Conservation (phyloP, 805 yeast genomes). For the Saturnispora bothae region DNA sequence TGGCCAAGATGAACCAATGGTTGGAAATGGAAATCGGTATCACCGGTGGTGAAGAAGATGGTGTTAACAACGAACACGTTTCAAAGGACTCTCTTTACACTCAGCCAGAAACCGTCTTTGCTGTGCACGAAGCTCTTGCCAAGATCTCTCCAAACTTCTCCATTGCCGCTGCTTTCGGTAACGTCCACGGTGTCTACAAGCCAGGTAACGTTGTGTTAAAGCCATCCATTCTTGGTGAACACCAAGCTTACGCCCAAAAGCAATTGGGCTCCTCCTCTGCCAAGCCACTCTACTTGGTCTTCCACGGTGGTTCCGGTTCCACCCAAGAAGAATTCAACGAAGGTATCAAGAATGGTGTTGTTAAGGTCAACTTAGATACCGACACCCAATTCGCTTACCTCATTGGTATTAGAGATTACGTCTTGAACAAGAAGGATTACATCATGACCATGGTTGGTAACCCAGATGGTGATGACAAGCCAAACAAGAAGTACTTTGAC, state of each 20-base stretch:
- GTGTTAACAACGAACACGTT: conserved; percentile 96
- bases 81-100: conserved; percentile 85
- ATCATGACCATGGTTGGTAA: conserved; percentile 83
- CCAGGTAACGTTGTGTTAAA: conserved; percentile 94
- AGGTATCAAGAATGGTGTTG: conserved; percentile 90
- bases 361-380: conserved; percentile 98
- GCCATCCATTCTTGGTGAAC: conserved; percentile 92
- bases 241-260: conserved; percentile 80
- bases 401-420: conserved; percentile 94
- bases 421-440: conserved; percentile 93
- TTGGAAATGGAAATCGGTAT: conserved; percentile 99
- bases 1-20: conserved; percentile 92
- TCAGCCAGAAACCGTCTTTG: conserved; percentile 86
- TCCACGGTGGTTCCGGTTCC: conserved; percentile 99
- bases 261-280: conserved; percentile 40
- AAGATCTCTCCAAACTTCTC: conserved; percentile 97
- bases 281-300: conserved; percentile 86
- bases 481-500: conserved; percentile 99
- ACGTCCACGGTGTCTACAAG: conserved; percentile 99
- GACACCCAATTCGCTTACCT: conserved; percentile 98
- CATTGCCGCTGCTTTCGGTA: conserved; percentile 99
- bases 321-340: conserved; percentile 81
- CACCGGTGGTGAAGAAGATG: conserved; percentile 99
- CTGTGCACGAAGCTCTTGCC: conserved; percentile 79
- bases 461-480: conserved; percentile 99